Evolutionary conservation across 345 rosid species (phyloP), one percentile per base, ranked within the genome.

Genomic region (Gossypium sturtianum): DNA sequence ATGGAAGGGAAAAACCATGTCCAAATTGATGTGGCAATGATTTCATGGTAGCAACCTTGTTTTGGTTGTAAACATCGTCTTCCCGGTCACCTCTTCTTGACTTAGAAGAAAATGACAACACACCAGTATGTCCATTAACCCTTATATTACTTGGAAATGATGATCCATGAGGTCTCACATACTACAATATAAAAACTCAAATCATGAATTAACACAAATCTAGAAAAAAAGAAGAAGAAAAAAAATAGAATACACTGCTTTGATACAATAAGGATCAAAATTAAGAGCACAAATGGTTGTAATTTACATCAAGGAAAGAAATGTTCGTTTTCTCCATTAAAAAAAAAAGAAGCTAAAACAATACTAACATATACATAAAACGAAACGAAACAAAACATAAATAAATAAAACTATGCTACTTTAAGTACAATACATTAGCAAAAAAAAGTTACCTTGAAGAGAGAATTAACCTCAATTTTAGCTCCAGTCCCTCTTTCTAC

Each of bases 1-100:
- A 82, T 59, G 89, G 85, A 62, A 84, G 86, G 3, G 83, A 82
- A 83, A 78, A 81, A 74, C 72, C 77, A 67, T 66, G 79, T 77
- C 90, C 86, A 71, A 70, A 74, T 12, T 68, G 89, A 83, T 80
- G 61, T 70, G 66, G 67, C 60, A 74, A 56, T 16, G 78, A 74
- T 75, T 48, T 79, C 73, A 72, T 13, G 22, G 49, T 16, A 53
- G 72, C 70, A 27, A 66, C 75, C 65, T 72, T 64, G 54, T 58
- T 71, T 49, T 64, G 81, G 66, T 12, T 51, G 70, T 63, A 63
- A 47, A 79, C 71, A 80, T 71, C 73, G 29, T 78, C 76, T 53
- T 80, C 79, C 77, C 57, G 12, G 69, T 77, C 67, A 61, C 76
- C 71, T 70, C 78, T 77, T 47, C 65, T 49, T 12, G 53, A 73